Base-by-base conservation (phyloP, 768 basidiomycete species). In the Trametes cinnabarina region DNA sequence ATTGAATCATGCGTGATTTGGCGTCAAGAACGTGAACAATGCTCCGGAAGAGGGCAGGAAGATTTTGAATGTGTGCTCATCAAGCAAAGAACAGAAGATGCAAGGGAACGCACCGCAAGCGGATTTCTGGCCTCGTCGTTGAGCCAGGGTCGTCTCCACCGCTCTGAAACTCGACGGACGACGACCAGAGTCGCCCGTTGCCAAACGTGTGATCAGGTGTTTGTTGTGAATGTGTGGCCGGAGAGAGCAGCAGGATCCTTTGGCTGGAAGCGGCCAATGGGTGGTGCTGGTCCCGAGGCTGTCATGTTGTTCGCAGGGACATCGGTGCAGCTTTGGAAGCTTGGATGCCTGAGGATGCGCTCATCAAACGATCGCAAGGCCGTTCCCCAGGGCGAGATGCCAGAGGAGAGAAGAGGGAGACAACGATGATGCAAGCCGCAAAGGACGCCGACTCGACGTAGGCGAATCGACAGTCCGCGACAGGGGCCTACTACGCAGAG, bases 161-260 rank as follows among this genome's bases (percentile, higher is more conserved):
- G 25, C 8, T 15, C 1, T 46, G 20, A 26, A 25, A 15, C 23
- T 25, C 11, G 14, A 39, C 37, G 15, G 15, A 9, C 19, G 23
- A 35, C 35, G 35, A 26, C 52, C 30, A 22, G 17, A 2, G n/a
- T 22, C 26, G 47, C 42, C 19, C 19, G 32, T 30, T 12, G 7
- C 20, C 10, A 26, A 20, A 3, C 32, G 48, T 57, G 40, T 23
- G 43, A 41, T 35, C 10, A 12, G 15, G 23, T 26, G 47, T 43
- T 6, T n/a, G 22, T 20, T 2, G 17, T 49, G 20, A 17, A 23
- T 25, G 6, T 22, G 34, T 14, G 42, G 23, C 23, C 22, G n/a
- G n/a, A 50, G 48, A 44, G 49, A 26, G 34, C 56, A 57, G 48
- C 56, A 51, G 28, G 56, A 57, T 23, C 49, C 32, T 30, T 44